A percentile compares a stretch with the other conserved stretches of the same genome.
These are phyloP conservation scores for Trypanosoma avium DNA, from an alignment of 208 protist genomes.

Conservation along the genomic window DNA sequence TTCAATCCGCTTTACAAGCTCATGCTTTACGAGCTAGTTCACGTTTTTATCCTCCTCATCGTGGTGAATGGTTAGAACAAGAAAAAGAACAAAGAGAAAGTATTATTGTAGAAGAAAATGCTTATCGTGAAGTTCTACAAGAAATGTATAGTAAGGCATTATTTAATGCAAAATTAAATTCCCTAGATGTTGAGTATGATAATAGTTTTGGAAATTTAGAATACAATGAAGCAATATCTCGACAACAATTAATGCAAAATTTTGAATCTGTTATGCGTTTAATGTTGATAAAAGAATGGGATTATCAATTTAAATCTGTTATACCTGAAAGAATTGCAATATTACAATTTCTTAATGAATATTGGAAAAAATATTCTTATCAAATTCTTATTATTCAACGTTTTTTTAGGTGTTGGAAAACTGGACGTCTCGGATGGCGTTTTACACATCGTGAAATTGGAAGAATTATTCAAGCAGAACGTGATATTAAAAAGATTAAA, in stretches of 20 bases:
- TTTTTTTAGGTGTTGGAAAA: constrained; percentile 35
- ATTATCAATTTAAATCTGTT: constrained; percentile 7
- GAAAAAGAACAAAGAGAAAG: constrained; percentile 14
- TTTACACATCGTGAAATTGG: constrained; percentile 50
- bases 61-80: not conserved
- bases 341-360: constrained; percentile 12
- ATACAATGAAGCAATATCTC: constrained; percentile 27
- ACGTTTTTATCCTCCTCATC: not conserved
- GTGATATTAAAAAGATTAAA: constrained; percentile 40
- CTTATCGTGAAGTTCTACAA: not conserved
- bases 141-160: not conserved
- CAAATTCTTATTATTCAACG: constrained; percentile 50
- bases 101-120: constrained; percentile 6
- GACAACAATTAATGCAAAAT: constrained; percentile 13
- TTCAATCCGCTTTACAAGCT: constrained; percentile 15
- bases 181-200: not conserved
- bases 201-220: constrained; percentile 28
- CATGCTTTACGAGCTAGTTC: not conserved
- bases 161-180: not conserved
- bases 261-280: constrained; percentile 35
- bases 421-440: constrained; percentile 55
- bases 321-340: constrained; percentile 11
- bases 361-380: not conserved
- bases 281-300: constrained; percentile 15
- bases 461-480: constrained; percentile 42